Evolutionary conservation across 2,329 filamentous ascomycete genomes (phyloP), one percentile per base, ranked within the genome.

Genomic region (Colletotrichum viniferum): DNA sequence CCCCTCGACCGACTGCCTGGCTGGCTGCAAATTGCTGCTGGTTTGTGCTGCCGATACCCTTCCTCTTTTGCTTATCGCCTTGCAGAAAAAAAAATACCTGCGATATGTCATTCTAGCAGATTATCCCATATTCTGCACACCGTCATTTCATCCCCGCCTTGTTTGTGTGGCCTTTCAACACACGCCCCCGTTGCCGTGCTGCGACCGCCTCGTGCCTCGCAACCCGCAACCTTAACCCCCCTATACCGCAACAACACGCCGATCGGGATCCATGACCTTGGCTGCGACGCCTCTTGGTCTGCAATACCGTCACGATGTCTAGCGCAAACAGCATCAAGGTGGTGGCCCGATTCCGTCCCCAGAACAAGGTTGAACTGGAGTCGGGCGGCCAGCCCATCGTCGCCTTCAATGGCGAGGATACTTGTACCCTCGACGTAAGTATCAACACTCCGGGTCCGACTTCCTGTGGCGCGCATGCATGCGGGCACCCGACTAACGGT

Each of bases 341-440:
- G 85, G 96, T 99, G 85, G 96, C 96, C 89, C 95, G 97, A 82
- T 99, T 99, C 88, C 93, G 97, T 83, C 97, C 97, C 81, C 96
- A 98, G 87, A 99, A 99, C 90, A 95, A 95, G 88, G 87, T 97
- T 85, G 97, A 99, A 89, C 90, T 97, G 83, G 93, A 93, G 77
- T 96, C 94, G 82, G 96, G 96, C 85, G 96, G 96, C 85, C 93
- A 97, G 86, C 94, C 96, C 77, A 96, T 99, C 80, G 97, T 99
- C 78, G 88, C 90, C 65, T 98, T 99, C 85, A 92, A 95, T 83
- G 93, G 93, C 79, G 94, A 96, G 72, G 96, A 98, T 84, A 98
- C 96, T 83, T 98, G 96, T 87, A 90, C 88, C 73, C 88, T 98
- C 84, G 94, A 94, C 81, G 96, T 98, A 91, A 84, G 92, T 88